Conservation (phyloP, 805 yeast genomes). For the Candida boleticola region DNA sequence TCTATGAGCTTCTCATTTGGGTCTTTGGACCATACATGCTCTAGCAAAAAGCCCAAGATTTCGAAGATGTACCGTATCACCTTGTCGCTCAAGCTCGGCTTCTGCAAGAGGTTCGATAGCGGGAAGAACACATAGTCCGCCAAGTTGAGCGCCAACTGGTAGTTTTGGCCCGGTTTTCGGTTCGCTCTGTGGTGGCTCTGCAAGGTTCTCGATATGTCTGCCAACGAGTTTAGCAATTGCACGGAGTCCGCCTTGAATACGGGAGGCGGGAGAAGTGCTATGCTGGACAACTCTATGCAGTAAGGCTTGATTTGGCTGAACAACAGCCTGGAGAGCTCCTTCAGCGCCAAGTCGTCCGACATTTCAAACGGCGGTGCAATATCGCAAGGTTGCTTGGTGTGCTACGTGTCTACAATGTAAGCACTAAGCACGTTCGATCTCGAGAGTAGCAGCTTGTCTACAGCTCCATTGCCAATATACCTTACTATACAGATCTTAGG, state of each 20-base stretch:
- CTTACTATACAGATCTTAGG: no score
- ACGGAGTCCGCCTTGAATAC: constrained; percentile 9
- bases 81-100: constrained; percentile 18
- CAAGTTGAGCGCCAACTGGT: constrained; percentile 26
- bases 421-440: no score
- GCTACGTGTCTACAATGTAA: no score
- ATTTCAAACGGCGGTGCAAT: no score
- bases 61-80: constrained; percentile 22
- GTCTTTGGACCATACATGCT: constrained; percentile 29
- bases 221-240: constrained; percentile 10
- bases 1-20: constrained; percentile 24
- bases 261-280: constrained; percentile 15
- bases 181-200: constrained; percentile 10
- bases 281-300: constrained; percentile 28
- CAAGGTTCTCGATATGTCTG: constrained; percentile 11
- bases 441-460: no score
- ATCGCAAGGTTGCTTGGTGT: no score
- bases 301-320: constrained; percentile 27
- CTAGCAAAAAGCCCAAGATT: constrained; percentile 27
- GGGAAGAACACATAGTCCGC: constrained; percentile 45
- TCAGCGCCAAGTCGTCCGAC: background rate
- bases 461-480: no score
- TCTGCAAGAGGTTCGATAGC: constrained; percentile 30
- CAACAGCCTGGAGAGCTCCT: constrained; percentile 22
- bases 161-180: constrained; percentile 10